These are phyloP conservation scores for Pseudozyma hubeiensis DNA, from an alignment of 1,284 basidiomycete genomes.

Conservation along the genomic window DNA sequence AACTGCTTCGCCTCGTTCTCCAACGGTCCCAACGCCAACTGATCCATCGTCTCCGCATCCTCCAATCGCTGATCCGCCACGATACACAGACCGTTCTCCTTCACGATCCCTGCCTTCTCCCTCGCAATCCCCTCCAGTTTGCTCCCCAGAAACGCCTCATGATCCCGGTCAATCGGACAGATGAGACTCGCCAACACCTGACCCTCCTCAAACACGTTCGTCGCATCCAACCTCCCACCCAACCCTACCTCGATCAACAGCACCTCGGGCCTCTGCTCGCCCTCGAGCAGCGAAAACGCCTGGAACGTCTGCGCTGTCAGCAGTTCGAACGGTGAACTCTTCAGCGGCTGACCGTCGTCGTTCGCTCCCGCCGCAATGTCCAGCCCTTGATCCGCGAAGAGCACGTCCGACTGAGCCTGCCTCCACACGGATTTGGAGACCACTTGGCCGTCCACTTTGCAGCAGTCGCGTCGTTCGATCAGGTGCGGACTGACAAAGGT, in stretches of 20 bases:
- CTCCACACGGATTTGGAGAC: constrained; percentile 74
- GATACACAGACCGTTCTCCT: constrained; percentile 77
- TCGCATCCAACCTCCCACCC: constrained; percentile 92
- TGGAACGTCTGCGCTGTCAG: constrained; percentile 71
- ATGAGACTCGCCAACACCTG: constrained; percentile 80
- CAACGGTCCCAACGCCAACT: constrained; percentile 37
- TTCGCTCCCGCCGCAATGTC: constrained; percentile 72
- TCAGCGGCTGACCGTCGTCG: constrained; percentile 45
- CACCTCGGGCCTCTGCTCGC: constrained; percentile 75
- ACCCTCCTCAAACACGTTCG: constrained; percentile 82
- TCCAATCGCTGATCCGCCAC: constrained; percentile 72
- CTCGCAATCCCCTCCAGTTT: constrained; percentile 80
- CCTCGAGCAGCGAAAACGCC: constrained; percentile 59
- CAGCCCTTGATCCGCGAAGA: constrained; percentile 74
- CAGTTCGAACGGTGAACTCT: constrained; percentile 60
- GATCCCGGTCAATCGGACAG: constrained; percentile 89
- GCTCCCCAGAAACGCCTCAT: constrained; percentile 86
- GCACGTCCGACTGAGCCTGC: constrained; percentile 73
- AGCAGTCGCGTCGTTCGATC: constrained; percentile 80
- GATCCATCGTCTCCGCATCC: constrained; percentile 19
- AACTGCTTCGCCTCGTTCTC: constrained; percentile 41
- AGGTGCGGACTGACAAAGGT: constrained; percentile 95
- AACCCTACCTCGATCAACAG: constrained; percentile 93
- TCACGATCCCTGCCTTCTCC: constrained; percentile 87
- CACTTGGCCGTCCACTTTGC: constrained; percentile 76